phyloP scores from a whole-genome alignment of 169 alveolate genomes.

The Amoebophrya sp. region DNA sequence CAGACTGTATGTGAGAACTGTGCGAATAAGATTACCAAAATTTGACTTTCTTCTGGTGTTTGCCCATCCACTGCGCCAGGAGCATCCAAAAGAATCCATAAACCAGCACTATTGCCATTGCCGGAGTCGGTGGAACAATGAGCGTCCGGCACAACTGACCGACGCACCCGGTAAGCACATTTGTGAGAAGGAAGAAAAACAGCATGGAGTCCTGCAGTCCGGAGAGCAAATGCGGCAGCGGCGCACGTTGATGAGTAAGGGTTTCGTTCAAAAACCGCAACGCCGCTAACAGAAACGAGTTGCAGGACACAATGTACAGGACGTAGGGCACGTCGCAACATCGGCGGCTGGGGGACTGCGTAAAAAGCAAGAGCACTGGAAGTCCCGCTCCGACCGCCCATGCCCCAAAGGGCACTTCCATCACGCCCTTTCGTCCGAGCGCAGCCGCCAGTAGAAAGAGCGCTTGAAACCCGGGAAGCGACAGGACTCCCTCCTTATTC shows the following conservation, averaged over 20 bases:
- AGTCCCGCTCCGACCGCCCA: background rate
- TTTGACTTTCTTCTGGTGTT: background rate
- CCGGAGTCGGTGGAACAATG: background rate
- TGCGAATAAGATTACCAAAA: background rate
- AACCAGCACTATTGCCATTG: background rate
- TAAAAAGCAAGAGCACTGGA: background rate
- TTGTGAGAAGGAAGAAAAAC: background rate
- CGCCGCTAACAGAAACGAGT: background rate
- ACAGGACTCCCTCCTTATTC: background rate
- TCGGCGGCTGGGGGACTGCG: background rate
- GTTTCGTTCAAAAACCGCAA: background rate
- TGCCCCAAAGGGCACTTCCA: background rate
- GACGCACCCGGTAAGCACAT: background rate
- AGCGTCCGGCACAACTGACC: background rate
- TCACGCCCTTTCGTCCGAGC: background rate
- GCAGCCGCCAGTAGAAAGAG: background rate
- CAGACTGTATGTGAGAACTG: background rate
- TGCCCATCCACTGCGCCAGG: background rate
- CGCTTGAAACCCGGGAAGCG: background rate
- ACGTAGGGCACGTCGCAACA: background rate
- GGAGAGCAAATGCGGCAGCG: background rate
- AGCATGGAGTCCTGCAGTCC: background rate
- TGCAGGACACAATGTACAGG: background rate
- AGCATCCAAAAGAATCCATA: background rate
- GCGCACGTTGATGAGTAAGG: no score